Evolutionary conservation across 2,329 filamentous ascomycete species (phyloP).

Genomic region (Atkinsonella texensis): DNA sequence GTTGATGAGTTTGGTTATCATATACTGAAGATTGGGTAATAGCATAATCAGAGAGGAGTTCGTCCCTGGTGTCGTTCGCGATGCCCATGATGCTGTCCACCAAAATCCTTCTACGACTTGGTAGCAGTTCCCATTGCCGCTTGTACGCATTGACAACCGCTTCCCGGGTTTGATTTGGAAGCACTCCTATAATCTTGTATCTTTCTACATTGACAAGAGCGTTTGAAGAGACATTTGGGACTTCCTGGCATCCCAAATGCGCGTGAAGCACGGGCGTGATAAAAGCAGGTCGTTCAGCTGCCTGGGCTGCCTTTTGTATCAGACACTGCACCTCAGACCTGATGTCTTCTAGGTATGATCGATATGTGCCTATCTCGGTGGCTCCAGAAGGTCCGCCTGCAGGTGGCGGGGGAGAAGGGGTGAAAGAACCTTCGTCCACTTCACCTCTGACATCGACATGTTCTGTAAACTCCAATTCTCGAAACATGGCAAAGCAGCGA

Average conservation of each 20-base stretch:
- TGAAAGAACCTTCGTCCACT: conserved; percentile 27
- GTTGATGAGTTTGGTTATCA: conserved; percentile 22
- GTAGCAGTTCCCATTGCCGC: conserved; percentile 26
- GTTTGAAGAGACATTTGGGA: conserved; percentile 15
- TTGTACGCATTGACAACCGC: conserved; percentile 27
- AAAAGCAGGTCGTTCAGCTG: conserved; percentile 17
- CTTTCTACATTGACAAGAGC: conserved; percentile 19
- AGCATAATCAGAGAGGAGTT: conserved; percentile 24
- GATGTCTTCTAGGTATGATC: conserved; percentile 38
- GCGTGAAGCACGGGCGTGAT: conserved; percentile 20
- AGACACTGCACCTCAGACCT: conserved; percentile 35
- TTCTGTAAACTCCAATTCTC: conserved; percentile 36
- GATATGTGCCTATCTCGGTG: conserved; percentile 28
- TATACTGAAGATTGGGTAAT: conserved; percentile 27
- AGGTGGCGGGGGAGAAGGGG: conserved; percentile 22
- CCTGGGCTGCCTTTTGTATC: conserved; percentile 23
- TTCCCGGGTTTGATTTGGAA: conserved; percentile 24
- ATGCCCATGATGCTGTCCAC: conserved; percentile 22
- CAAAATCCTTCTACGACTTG: conserved; percentile 17
- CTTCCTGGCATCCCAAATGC: conserved; percentile 20
- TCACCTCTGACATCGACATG: conserved; percentile 23
- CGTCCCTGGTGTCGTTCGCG: conserved; percentile 23
- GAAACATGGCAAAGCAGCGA: conserved; percentile 36
- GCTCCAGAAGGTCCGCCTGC: conserved; percentile 19
- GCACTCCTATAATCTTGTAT: conserved; percentile 25